phyloP scores from a whole-genome alignment of 345 rosid genomes.

The Hypericum androsaemum region DNA sequence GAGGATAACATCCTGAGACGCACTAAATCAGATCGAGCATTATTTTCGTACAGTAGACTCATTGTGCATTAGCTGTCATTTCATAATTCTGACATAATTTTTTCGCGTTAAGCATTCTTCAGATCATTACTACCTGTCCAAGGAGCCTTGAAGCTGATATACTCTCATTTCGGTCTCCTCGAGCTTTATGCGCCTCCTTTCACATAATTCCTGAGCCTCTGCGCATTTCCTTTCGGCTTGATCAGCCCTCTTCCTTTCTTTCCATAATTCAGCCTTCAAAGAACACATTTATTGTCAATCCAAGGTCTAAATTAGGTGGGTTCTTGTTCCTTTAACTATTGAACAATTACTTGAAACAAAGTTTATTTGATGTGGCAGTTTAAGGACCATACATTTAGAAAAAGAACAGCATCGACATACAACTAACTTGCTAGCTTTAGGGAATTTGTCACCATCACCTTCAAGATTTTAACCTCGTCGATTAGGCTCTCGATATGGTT shows the following conservation, averaged over 20 bases:
- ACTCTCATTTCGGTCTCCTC: conserved; percentile 73
- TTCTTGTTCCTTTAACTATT: too few relatives aligned
- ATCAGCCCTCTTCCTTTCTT: conserved; percentile 73
- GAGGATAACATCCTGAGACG: conserved; percentile 74
- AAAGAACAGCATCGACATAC: too few relatives aligned
- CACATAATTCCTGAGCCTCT: conserved; percentile 56
- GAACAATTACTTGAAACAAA: too few relatives aligned
- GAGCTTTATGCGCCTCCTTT: conserved; percentile 54
- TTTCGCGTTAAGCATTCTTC: too few relatives aligned
- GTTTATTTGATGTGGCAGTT: too few relatives aligned
- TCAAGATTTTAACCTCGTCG: conserved; percentile 47
- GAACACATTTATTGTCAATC: too few relatives aligned
- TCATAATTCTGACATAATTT: not conserved
- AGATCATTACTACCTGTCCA: conserved; percentile 59
- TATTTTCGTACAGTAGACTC: conserved; percentile 21
- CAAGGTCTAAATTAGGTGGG: too few relatives aligned
- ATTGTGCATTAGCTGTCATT: not conserved
- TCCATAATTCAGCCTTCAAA: conserved; percentile 41
- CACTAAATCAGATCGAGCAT: conserved; percentile 58
- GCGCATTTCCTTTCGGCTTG: conserved; percentile 47
- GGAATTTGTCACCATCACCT: conserved; percentile 34
- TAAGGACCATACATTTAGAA: too few relatives aligned
- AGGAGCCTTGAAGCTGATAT: conserved; percentile 58
- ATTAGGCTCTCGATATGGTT: conserved; percentile 29
- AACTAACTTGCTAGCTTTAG: not conserved